Base-by-base conservation (phyloP, 352 stramenopile genomes). In the Thraustochytrium sp. region DNA sequence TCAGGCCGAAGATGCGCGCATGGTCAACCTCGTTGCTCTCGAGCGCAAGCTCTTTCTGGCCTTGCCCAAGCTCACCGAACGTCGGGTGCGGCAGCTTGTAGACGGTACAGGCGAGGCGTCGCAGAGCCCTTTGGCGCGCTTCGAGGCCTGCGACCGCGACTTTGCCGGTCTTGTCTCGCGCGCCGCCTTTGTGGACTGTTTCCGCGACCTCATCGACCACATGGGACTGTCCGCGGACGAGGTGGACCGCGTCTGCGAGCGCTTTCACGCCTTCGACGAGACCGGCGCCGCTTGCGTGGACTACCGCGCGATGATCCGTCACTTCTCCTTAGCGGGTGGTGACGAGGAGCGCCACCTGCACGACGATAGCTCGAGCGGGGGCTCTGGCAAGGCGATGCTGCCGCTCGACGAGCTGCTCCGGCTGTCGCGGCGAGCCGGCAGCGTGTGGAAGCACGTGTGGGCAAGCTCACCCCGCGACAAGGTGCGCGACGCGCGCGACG, bases 391-490 rank as follows among this genome's bases (percentile, higher is more conserved):
- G 38, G 16, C 5, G 40, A 11, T 1, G 44, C 62, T 51, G 0
- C 62, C 11, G 38, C 62, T 75, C 23, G 8, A 55, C 16, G 59
- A 72, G 26, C 36, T 72, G 9, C 42, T 72, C 46, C 59, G 62
- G 11, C 40, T 54, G 16, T 54, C 37, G 18, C 11, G 53, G 13
- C 38, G 23, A 9, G 26, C 37, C 3, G 31, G 31, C 18, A 42
- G 38, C 38, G 62, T 75, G 18, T 75, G 62, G 62, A 75, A 55
- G 44, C 44, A 75, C 37, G 31, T 75, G 9, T 75, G 62, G 62
- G 44, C 9, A 1, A 0, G 40, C 3, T 1, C 11, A 46, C 9
- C 26, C 4, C 5, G 21, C 9, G 61, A 73, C 21, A 5, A n/a
- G 8, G 8, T 5, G 26, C 54, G 26, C 54, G 54, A 8, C 13